phyloP scores from a whole-genome alignment of 768 basidiomycete genomes.

The Multifurca ochricompacta region DNA sequence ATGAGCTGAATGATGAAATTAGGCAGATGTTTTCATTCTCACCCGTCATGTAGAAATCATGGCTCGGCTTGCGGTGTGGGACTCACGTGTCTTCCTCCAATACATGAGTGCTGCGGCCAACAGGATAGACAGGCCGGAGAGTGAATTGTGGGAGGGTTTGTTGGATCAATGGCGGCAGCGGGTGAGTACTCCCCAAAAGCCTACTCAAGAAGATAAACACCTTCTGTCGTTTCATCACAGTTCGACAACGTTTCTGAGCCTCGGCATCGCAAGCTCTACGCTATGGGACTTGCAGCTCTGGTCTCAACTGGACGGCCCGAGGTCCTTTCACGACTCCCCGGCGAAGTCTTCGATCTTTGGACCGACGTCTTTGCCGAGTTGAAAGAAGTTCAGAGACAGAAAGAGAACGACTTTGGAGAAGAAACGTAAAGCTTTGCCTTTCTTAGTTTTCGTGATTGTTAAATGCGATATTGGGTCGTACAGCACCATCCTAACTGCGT shows the following conservation, averaged over 20 bases:
- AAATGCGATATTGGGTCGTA: not conserved
- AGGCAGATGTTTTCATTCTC: constrained; percentile 40
- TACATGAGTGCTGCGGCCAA: constrained; percentile 59
- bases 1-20: constrained; percentile 1
- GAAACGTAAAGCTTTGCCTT: constrained; percentile 4
- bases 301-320: constrained; percentile 68
- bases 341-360: constrained; percentile 83
- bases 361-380: constrained; percentile 83
- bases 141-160: constrained; percentile 52
- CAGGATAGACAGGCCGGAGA: constrained; percentile 40
- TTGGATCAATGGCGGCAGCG: constrained; percentile 80
- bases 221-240: constrained; percentile 33
- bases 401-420: constrained; percentile 21
- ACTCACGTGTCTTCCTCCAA: constrained; percentile 59
- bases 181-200: constrained; percentile 33
- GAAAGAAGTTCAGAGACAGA: constrained; percentile 48
- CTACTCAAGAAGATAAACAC: not conserved
- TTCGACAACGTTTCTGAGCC: constrained; percentile 90
- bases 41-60: constrained; percentile 70
- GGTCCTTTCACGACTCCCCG: constrained; percentile 61
- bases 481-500: constrained; percentile 40
- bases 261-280: constrained; percentile 71
- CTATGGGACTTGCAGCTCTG: constrained; percentile 73
- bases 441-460: not conserved
- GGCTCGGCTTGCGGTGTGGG: constrained; percentile 62